Evolutionary conservation across 75 land plant genomes (phyloP), one percentile per base, ranked within the genome.

Genomic region (Selaginella tamariscina): DNA sequence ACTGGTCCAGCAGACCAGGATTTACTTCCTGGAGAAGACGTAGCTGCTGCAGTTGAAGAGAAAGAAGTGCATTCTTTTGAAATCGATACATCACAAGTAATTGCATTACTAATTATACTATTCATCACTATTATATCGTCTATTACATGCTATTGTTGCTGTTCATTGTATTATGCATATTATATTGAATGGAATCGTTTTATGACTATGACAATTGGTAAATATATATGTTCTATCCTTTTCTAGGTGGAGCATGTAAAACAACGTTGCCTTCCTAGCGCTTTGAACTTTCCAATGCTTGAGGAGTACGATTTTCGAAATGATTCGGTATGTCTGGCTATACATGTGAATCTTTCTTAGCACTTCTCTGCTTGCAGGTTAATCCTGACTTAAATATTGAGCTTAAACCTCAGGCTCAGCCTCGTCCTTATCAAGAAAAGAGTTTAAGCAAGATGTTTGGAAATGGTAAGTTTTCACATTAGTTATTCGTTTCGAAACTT

Each of bases 391-490:
- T 93, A 69, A 80, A 82, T 57, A 78, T 93, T 79, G 98, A 93
- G 68, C 66, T 93, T 75, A 93, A 89, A 57, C 98, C 98, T 55
- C 98, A 93, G 33, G 98, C 98, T 56, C 90, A 87, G 68, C 98
- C 96, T 54, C 85, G 98, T 29, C 98, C 96, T 28, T 93, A 93
- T 70, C 98, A 93, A 77, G 98, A 89, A 65, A 93, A 93, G 77
- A 93, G 98, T 72, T 80, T 93, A 13, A 93, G 98, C 73, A 93
- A 93, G 70, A 93, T 93, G 98, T 93, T 93, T 93, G 98, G 98
- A 72, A 93, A 93, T 87, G 98, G 97, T 91, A 74, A 33, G 79
- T 54, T 24, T 56, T n/a, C n/a, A n/a, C n/a, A n/a, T n/a, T n/a
- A n/a, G n/a, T n/a, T n/a, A n/a, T n/a, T n/a, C n/a, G n/a, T n/a